Base-by-base conservation (phyloP, 257 asterid genomes). In the Misopates orontium region DNA sequence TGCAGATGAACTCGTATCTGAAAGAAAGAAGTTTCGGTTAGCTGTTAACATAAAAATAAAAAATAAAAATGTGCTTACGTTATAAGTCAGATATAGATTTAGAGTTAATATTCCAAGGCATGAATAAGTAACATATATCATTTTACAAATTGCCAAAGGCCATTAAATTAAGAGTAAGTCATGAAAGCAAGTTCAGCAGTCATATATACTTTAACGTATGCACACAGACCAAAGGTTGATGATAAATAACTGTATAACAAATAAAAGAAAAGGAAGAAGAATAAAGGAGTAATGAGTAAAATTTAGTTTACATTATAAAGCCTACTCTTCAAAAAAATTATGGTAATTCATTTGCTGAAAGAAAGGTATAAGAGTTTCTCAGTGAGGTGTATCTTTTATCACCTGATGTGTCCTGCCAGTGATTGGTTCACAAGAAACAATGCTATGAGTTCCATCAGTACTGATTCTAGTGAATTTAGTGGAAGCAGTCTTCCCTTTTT, bases 361-460 rank as follows among this genome's bases (percentile, higher is more conserved):
- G 10, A 17, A 17, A 52, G 28, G 1, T 9, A 24, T 1, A 13
- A 23, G 61, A 21, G 24, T 36, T n/a, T 10, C 7, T 60, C 14
- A 9, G 20, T 2, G 44, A 56, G n/a, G 15, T 25, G 28, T 8
- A 45, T 25, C 36, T 22, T 23, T 45, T 21, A 62, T 72, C 68
- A 87, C 99, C 96, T 90, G 99, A 82, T 94, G 99, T 25, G 99
- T 88, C 81, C 99, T 86, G 49, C 99, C 99, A 22, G 96, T 88
- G 58, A 88, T 57, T 19, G 99, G 99, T 75, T 88, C 86, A 56
- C 99, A 90, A 71, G 81, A 75, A 57, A 94, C 95, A 11, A 87
- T 73, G 78, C 99, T 94, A 18, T 94, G 87, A 56, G 79, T 79
- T 68, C 91, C 97, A 62, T 94, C 74, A 15, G 99, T 90, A 73